These are phyloP conservation scores for Mycena pura DNA, from an alignment of 768 basidiomycete genomes.

Conservation along the genomic window DNA sequence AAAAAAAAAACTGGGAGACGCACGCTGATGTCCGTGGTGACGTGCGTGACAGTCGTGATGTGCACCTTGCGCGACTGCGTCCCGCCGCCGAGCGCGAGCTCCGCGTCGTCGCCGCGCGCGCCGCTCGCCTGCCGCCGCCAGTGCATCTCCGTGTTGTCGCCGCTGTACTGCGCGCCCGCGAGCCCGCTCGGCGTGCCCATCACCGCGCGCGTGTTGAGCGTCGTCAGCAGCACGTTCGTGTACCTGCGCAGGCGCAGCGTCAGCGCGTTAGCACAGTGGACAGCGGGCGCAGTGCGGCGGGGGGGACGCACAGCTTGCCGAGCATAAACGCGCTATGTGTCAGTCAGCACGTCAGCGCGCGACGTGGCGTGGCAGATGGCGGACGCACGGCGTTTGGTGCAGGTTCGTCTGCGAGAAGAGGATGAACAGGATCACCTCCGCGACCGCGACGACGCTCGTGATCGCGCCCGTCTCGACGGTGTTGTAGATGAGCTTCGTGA, in stretches of 20 bases:
- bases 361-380: too few species aligned
- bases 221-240: constrained; percentile 4
- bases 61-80: not conserved
- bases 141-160: not conserved
- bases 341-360: not conserved
- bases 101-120: too few species aligned
- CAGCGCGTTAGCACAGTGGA: not conserved
- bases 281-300: not conserved
- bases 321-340: constrained; percentile 9
- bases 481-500: constrained; percentile 15
- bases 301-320: constrained; percentile 12
- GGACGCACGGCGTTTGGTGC: constrained; percentile 8
- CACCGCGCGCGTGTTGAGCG: not conserved
- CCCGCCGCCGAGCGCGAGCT: too few species aligned
- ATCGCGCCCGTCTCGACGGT: constrained; percentile 17
- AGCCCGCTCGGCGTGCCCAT: not conserved
- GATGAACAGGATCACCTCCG: constrained; percentile 13
- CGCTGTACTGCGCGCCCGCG: not conserved
- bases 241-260: not conserved
- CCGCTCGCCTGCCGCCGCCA: not conserved
- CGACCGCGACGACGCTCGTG: constrained; percentile 5
- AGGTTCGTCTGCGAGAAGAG: not conserved
- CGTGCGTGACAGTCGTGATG: not conserved
- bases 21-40: not conserved
- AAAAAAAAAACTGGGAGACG: too few species aligned